Base-by-base conservation (phyloP, 495 filamentous ascomycete species). In the Amphirosellinia nigrospora region DNA sequence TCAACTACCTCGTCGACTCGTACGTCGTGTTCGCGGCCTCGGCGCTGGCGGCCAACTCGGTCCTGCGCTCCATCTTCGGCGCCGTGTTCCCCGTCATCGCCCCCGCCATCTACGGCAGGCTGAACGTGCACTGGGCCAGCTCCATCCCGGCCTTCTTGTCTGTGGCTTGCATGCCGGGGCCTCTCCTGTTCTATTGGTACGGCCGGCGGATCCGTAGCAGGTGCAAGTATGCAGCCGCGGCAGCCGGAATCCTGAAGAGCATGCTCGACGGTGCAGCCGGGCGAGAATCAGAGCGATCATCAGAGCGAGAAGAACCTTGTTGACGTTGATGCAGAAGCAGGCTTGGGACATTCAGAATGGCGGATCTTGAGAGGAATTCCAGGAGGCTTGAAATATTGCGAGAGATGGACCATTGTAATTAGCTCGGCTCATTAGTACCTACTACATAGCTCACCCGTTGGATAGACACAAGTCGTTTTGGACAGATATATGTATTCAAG, bases 1-100 rank as follows among this genome's bases (percentile, higher is more conserved):
- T 93, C 84, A 93, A 89, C 75, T 96, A 94, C 78, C 84, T 94
- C n/a, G 90, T 94, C 72, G 92, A 94, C 75, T 85, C 89, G 28
- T 92, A 94, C 81, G 92, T 89, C 55, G 91, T 94, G 68, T 96
- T 91, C 73, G 92, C 93, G 7, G 93, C 93, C 2, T 92, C 89
- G 0, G 92, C 93, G 1, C 82, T 96, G 19, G 93, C 93, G 1
- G 92, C 92, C 41, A 94, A 92, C 79, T 85, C 89, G 19, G 88
- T 94, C 4, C 79, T 95, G 48, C 81, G 85, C 30, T 84, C 81
- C 13, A 3, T 55, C 28, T 55, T 55, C 21, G 50, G 50, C 26
- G 50, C 50, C 7, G 50, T 6, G 5, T 55, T 55, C 15, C 21
- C 50, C 4, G 0, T 30, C 10, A 19, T 55, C 9, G 9, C 50